Conservation (phyloP, 23 red algal genomes). For the Agarophyton chilense region DNA sequence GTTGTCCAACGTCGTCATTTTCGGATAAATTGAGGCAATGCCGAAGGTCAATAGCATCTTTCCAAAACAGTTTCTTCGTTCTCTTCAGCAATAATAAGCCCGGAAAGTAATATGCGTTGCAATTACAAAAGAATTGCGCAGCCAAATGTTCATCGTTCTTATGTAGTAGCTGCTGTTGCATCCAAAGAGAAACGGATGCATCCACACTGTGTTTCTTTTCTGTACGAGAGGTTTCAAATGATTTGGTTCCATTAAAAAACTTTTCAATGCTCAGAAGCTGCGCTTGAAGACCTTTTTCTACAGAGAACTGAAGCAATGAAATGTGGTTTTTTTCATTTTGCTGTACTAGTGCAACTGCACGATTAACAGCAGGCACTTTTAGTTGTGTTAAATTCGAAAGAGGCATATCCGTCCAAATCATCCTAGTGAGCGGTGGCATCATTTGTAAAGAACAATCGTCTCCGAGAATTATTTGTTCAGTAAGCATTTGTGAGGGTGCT, state of each 20-base stretch:
- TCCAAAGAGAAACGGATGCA: not conserved
- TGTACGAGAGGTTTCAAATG: not conserved
- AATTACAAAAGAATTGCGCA: not conserved
- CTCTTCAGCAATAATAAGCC: not conserved
- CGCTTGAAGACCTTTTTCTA: not conserved
- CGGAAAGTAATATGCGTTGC: not conserved
- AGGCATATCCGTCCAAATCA: constrained; percentile 44
- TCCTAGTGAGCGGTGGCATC: not conserved
- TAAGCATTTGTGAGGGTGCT: not conserved
- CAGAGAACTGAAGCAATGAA: constrained; percentile 21
- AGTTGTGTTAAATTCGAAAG: constrained; percentile 19
- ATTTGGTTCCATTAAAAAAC: not conserved
- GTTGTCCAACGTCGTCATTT: constrained; percentile 4
- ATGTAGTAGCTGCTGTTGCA: not conserved
- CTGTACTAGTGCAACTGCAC: constrained; percentile 1
- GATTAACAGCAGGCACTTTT: not conserved
- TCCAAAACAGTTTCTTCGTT: not conserved
- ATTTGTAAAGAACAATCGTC: not conserved
- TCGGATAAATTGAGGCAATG: not conserved
- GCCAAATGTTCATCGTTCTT: not conserved
- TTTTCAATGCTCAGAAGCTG: constrained; percentile 8
- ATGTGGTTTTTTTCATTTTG: not conserved
- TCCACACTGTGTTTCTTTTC: not conserved
- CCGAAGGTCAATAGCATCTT: not conserved
- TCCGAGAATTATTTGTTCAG: not conserved